Conservation (phyloP, 2,329 filamentous ascomycete genomes). For the Metarhizium rileyi region DNA sequence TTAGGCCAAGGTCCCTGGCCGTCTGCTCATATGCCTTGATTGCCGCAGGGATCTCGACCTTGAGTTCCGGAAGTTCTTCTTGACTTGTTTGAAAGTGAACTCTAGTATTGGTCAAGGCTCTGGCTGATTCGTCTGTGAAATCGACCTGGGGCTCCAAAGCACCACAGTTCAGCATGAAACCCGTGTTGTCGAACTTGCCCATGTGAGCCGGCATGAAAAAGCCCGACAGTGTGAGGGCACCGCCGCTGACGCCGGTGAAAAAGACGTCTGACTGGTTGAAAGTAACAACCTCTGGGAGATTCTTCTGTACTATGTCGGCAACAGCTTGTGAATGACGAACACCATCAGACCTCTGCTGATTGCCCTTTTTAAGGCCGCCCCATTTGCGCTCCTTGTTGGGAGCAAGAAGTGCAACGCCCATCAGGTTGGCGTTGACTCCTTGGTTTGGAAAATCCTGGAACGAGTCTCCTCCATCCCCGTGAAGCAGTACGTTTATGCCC, state of each 20-base stretch:
- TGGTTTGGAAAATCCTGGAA: constrained; percentile 51
- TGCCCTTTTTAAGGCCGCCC: constrained; percentile 38
- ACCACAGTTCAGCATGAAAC: constrained; percentile 47
- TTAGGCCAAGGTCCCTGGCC: constrained; percentile 33
- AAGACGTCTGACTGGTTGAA: constrained; percentile 43
- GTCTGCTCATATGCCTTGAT: constrained; percentile 41
- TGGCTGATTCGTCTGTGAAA: constrained; percentile 30
- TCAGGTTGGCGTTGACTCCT: constrained; percentile 37
- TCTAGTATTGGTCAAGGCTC: constrained; percentile 33
- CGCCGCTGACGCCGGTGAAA: constrained; percentile 49
- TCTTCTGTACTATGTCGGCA: constrained; percentile 37
- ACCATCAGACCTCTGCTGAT: constrained; percentile 43
- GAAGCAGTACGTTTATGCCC: constrained; percentile 48
- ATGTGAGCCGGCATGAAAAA: constrained; percentile 50
- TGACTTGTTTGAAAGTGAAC: constrained; percentile 49
- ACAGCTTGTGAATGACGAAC: constrained; percentile 46
- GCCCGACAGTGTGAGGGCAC: constrained; percentile 41
- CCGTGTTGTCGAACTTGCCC: constrained; percentile 37
- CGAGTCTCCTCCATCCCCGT: constrained; percentile 49
- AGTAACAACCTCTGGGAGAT: constrained; percentile 41
- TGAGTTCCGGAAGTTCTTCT: constrained; percentile 38
- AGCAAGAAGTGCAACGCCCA: constrained; percentile 43
- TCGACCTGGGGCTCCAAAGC: constrained; percentile 42
- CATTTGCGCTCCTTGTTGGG: constrained; percentile 47
- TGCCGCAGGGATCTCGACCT: constrained; percentile 39